Base-by-base conservation (phyloP, 1,284 basidiomycete genomes). In the Porogramme epimiltina region DNA sequence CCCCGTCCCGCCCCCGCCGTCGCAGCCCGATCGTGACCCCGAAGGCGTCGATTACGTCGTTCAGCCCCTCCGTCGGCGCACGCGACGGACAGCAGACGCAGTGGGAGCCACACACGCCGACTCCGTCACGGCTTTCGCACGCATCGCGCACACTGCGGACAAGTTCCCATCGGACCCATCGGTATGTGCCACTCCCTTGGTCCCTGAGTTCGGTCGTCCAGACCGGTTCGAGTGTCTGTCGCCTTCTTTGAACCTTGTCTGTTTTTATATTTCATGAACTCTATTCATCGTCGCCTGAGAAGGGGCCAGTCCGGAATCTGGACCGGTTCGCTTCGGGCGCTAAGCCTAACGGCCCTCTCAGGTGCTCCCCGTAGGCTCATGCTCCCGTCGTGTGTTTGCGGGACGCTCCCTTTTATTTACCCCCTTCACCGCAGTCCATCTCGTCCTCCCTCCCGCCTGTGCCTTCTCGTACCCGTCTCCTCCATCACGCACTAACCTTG, bases 61-160 rank as follows among this genome's bases (percentile, higher is more conserved):
- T 61, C 28, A 48, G 49, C 15, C 60, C 48, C 49, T 25, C 53
- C 41, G 38, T 44, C 25, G 31, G 39, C 26, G 47, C 49, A 51
- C 47, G 54, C 43, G 47, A 41, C 42, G 37, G 48, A 25, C 25
- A 37, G 23, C 55, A 44, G 26, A 36, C 41, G 26, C 49, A 38
- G 45, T 52, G 52, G 48, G 63, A 56, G 45, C 57, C 51, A 39
- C 47, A 46, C 47, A 60, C 65, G 34, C 62, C 66, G 45, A 62
- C 63, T 26, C 63, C 60, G 33, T 63, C 63, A 36, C 62, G 65
- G 49, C 62, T 59, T 52, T 57, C 60, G 38, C 58, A 60, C 49
- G 58, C 59, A 44, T 41, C 57, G 47, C 58, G 55, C 51, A 26
- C 41, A 40, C 26, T 40, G 36, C 57, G 46, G 34, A 36, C 40